Base-by-base conservation (phyloP, 2,329 filamentous ascomycete genomes). In the Capronia coronata region DNA sequence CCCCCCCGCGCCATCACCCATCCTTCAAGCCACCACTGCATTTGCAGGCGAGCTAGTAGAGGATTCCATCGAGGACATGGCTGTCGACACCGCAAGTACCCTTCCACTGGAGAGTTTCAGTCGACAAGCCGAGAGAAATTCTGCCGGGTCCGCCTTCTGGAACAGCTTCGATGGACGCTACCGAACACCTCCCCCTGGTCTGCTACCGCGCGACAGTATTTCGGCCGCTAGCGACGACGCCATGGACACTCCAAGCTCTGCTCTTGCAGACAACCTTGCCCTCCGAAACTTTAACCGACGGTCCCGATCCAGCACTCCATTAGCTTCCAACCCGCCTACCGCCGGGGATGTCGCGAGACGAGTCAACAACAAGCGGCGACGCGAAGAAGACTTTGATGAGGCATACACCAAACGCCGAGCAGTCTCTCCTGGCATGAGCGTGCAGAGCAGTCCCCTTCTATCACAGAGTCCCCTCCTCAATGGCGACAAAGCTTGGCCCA, bases 331-430 rank as follows among this genome's bases (percentile, higher is more conserved):
- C 13, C 40, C 67, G 55, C 57, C 84, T 0, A 84, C 78, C 0
- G 79, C 84, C 1, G 80, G 84, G 9, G 86, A 93, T 61, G 80
- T 91, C 43, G 85, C 85, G 3, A 78, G 87, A 7, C 86, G 88
- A 54, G 83, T 88, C 46, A 83, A 86, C 65, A 81, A 78, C 66
- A 93, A 91, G 66, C 82, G 91, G n/a, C 80, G 88, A 18, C 78
- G 89, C 48, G 91, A 96, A 55, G 89, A 95, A 62, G 90, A 96
- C 62, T 84, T 95, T 49, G 90, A 97, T 64, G 84, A 87, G 1
- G 86, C 84, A 54, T 90, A 96, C 72, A 50, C 43, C 46, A 97
- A 97, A 69, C 80, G 91, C 13, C 80, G 91, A 37, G 91, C 91
- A 19, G 91, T 97, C 2, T 93, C 86, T 51, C 91, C 91, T 0